Percentiles rank a stretch among this genome's conserved stretches.
Conservation (phyloP, 1,284 basidiomycete genomes). For the Wallemia mellicola region DNA sequence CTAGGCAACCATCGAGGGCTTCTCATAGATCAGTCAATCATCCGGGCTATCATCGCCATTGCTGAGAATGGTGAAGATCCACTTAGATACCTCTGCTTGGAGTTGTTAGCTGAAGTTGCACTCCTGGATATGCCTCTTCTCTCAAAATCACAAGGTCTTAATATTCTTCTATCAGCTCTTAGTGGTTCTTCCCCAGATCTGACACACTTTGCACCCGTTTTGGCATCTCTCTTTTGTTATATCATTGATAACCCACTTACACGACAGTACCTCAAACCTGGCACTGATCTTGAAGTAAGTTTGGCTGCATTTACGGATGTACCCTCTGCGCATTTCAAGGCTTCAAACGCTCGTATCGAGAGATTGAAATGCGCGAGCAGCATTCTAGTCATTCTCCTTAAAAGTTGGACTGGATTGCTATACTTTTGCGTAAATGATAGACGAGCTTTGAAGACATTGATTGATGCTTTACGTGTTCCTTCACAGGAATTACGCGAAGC, state of each 20-base stretch:
- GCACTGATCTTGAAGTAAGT: slow-evolving; percentile 58
- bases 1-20: slow-evolving; percentile 19
- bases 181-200: slow-evolving; percentile 67
- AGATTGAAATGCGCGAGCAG: not conserved
- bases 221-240: slow-evolving; percentile 56
- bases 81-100: slow-evolving; percentile 49
- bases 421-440: slow-evolving; percentile 79
- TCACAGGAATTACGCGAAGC: slow-evolving; percentile 60
- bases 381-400: not conserved
- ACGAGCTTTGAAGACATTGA: slow-evolving; percentile 50
- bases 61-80: slow-evolving; percentile 80
- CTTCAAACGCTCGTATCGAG: not conserved
- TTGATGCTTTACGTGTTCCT: slow-evolving; percentile 64
- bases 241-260: slow-evolving; percentile 63
- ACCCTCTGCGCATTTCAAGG: not conserved
- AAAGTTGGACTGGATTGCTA: slow-evolving; percentile 23
- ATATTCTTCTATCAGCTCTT: slow-evolving; percentile 57
- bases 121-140: slow-evolving; percentile 62
- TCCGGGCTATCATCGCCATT: slow-evolving; percentile 66
- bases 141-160: slow-evolving; percentile 47
- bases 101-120: slow-evolving; percentile 78
- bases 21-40: slow-evolving; percentile 26
- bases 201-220: slow-evolving; percentile 45
- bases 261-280: slow-evolving; percentile 43
- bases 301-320: not conserved